Evolutionary conservation across 345 rosid genomes (phyloP), one percentile per base, ranked within the genome.

Genomic region (Citrus unshiu): DNA sequence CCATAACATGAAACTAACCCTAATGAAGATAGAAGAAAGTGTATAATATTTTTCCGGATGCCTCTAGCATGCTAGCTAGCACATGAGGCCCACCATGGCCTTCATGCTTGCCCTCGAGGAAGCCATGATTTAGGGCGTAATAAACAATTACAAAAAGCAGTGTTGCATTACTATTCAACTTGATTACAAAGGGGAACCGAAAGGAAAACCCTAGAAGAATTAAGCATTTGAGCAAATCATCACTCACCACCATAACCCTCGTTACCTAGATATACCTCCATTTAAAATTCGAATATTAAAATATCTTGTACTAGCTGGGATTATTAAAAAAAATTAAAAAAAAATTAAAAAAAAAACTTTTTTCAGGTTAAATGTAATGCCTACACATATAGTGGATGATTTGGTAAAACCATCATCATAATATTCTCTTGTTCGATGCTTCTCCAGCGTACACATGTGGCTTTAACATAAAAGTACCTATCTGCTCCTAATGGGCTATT

Each of bases 391-490:
- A 75, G 75, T 78, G 81, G 72, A 66, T 29, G 60, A 73, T 51
- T 81, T 75, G 43, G 61, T 75, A 63, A 74, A 30, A 75, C 6
- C 72, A 25, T 3, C 75, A 77, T 81, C 70, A 74, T 74, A 43
- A 73, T 77, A 68, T 73, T 68, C 79, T 75, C 84, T 77, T 78
- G 81, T 54, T 82, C 37, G 81, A 82, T 78, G 75, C 84, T 73
- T 78, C 81, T 82, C 79, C 84, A 78, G 54, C 81, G 74, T 62
- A 40, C 14, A 60, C 4, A 25, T 25, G 9, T 63, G 39, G 35
- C 66, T 80, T 80, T 74, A 56, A 67, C 37, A 40, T 68, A 22
- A 43, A 12, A 43, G 14, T 43, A 43, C 13, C 13, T 43, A 43
- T 43, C 13, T 43, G 51, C 51, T 46, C 18, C 51, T 46, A 46